A percentile compares a stretch with the other conserved stretches of the same genome.
These are phyloP conservation scores for Cyberlindnera lachancei DNA, from an alignment of 805 yeast species.

Conservation along the genomic window DNA sequence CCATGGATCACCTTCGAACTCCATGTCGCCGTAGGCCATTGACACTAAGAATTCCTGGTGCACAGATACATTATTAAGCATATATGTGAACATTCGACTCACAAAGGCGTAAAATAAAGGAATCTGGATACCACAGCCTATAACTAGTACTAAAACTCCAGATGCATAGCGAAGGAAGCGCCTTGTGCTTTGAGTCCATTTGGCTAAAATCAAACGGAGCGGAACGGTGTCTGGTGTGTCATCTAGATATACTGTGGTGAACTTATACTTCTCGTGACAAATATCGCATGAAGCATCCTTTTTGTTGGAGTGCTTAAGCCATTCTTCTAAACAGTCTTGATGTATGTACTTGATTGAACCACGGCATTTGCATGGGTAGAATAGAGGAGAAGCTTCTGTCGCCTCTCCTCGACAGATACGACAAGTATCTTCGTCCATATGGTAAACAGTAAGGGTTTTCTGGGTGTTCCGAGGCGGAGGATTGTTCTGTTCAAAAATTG, in stretches of 20 bases:
- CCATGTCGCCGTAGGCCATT: constrained; percentile 21
- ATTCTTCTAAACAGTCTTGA: constrained; percentile 82
- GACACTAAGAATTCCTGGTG: constrained; percentile 19
- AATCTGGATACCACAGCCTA: constrained; percentile 41
- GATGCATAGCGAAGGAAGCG: constrained; percentile 3
- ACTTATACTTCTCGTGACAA: constrained; percentile 69
- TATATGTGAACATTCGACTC: constrained; percentile 48
- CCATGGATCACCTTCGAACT: constrained; percentile 14
- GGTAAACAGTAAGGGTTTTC: too few relatives aligned
- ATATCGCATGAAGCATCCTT: constrained; percentile 69
- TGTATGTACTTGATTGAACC: constrained; percentile 93
- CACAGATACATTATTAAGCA: constrained; percentile 47
- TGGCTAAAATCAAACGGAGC: constrained; percentile 35
- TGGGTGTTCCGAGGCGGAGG: not conserved
- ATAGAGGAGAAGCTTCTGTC: constrained; percentile 69
- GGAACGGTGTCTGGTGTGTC: constrained; percentile 65
- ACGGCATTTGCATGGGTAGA: constrained; percentile 87
- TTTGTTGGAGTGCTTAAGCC: constrained; percentile 59
- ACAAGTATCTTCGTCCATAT: constrained; percentile 47
- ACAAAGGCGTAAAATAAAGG: constrained; percentile 53
- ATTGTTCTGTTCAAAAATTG: too few relatives aligned
- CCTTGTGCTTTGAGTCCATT: constrained; percentile 9
- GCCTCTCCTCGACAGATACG: constrained; percentile 93
- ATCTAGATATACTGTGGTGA: constrained; percentile 56
- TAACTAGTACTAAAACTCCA: constrained; percentile 20